These are phyloP conservation scores for Botrytis fragariae DNA, from an alignment of 2,329 filamentous ascomycete genomes.

Conservation along the genomic window DNA sequence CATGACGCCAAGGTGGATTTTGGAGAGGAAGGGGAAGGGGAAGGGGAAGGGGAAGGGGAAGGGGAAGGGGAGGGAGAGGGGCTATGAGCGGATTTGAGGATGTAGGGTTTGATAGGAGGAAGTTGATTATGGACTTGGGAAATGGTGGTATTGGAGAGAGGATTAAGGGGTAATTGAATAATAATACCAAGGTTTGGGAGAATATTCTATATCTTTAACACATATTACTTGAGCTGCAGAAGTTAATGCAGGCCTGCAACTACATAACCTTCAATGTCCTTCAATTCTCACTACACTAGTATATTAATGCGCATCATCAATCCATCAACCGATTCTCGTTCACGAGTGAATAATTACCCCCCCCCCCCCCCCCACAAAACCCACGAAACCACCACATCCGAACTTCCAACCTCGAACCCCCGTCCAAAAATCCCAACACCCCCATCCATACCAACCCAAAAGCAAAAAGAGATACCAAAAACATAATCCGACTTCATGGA, in stretches of 20 bases:
- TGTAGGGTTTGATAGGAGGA: no score
- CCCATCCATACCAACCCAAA: no score
- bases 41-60: neutral
- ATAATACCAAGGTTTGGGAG: neutral
- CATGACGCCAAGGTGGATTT: neutral
- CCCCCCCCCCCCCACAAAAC: no score
- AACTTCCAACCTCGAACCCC: no score
- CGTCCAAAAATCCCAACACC: no score
- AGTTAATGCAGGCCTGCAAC: no score
- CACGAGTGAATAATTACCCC: neutral
- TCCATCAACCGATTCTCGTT: neutral
- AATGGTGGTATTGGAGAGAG: neutral
- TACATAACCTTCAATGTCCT: neutral
- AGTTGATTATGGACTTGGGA: no score
- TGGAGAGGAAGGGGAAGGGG: neutral
- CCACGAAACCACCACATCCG: no score
- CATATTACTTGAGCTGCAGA: neutral
- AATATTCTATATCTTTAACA: neutral
- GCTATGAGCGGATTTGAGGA: neutral
- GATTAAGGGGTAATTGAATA: rapidly evolving
- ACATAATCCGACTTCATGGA: neutral
- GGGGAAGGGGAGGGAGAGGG: neutral
- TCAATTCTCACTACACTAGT: rapidly evolving
- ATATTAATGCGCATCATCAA: neutral
- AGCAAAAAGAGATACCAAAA: no score